phyloP scores from a whole-genome alignment of 441 rosid genomes.

The Erodium chrysanthum region DNA sequence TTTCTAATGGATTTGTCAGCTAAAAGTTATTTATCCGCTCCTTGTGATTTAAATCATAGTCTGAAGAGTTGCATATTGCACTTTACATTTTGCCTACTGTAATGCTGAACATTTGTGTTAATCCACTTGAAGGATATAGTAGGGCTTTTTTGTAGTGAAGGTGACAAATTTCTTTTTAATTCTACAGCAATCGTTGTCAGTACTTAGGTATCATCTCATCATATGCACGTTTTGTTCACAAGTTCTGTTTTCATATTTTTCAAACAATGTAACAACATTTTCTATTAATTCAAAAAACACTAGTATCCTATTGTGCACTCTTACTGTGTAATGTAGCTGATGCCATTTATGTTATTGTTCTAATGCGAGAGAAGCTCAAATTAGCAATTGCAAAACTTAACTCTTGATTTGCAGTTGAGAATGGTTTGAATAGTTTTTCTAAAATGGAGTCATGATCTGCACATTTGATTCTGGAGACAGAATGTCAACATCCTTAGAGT shows the following conservation, averaged over 20 bases:
- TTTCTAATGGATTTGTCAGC: slow-evolving; percentile 7
- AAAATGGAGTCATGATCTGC: slow-evolving; percentile 4
- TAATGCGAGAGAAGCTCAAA: slow-evolving; percentile 1
- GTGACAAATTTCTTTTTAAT: background rate
- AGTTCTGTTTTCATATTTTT: background rate
- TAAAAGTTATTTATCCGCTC: slow-evolving; percentile 6
- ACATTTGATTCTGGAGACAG: background rate
- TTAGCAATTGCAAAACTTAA: background rate
- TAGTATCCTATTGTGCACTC: background rate
- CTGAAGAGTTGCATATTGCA: slow-evolving; percentile 1
- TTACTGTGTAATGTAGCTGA: slow-evolving; percentile 13
- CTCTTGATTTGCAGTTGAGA: slow-evolving; percentile 10
- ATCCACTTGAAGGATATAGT: background rate
- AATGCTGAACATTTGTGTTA: background rate
- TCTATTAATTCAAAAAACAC: background rate
- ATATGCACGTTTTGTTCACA: background rate
- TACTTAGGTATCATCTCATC: background rate
- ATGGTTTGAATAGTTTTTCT: slow-evolving; percentile 1
- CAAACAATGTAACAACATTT: background rate
- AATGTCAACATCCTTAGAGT: slow-evolving; percentile 6
- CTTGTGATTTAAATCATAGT: slow-evolving; percentile 10
- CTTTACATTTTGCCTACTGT: slow-evolving; percentile 3
- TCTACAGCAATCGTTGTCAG: background rate
- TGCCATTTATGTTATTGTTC: background rate
- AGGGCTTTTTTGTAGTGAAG: background rate